Evolutionary conservation across 2,329 filamentous ascomycete genomes (phyloP).

Genomic region (Colletotrichum sp.): DNA sequence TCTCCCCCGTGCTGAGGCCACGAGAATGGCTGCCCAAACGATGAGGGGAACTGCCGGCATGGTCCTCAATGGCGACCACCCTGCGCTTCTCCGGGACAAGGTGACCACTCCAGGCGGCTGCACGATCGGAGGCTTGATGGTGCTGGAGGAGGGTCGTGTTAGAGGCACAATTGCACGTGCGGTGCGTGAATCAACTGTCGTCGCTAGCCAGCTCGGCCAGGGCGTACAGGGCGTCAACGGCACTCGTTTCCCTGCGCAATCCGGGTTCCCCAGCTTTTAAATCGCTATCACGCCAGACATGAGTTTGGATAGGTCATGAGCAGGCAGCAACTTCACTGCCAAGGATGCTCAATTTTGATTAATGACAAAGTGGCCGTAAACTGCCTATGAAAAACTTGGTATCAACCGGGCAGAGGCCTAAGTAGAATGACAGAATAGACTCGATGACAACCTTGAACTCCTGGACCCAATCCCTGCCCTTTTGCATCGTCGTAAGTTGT

Average conservation of each 20-base stretch:
- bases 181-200: conserved; percentile 72
- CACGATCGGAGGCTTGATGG: conserved; percentile 75
- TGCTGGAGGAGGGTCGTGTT: conserved; percentile 75
- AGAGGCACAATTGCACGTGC: conserved; percentile 71
- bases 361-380: neutral
- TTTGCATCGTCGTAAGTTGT: neutral
- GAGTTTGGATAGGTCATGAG: neutral
- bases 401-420: conserved; percentile 16
- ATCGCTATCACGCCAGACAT: neutral
- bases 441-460: conserved; percentile 6
- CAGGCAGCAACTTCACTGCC: neutral
- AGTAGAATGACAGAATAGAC: conserved; percentile 7
- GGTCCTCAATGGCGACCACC: conserved; percentile 75
- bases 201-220: conserved; percentile 67
- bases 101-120: conserved; percentile 81
- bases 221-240: conserved; percentile 54
- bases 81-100: conserved; percentile 75
- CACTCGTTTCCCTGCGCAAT: conserved; percentile 37
- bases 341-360: neutral
- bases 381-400: conserved; percentile 4
- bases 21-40: conserved; percentile 79
- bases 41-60: conserved; percentile 76
- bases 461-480: neutral
- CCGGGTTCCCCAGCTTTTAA: neutral
- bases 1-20: conserved; percentile 73